phyloP scores from a whole-genome alignment of 441 rosid genomes.

The Heliophila coronopifolia region DNA sequence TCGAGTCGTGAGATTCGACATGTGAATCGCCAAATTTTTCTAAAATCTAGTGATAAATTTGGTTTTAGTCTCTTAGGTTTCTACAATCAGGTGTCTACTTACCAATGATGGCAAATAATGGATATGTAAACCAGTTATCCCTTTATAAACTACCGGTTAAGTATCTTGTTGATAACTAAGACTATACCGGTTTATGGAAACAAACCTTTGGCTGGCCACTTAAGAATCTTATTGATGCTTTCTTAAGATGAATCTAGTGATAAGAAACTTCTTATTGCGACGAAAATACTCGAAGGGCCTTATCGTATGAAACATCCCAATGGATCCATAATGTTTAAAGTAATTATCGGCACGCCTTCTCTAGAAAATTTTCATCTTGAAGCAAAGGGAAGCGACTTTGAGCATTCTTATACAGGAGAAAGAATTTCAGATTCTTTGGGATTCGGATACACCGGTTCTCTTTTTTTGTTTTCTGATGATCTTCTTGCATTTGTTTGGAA shows the following conservation, averaged over 20 bases:
- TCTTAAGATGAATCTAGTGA: constrained; percentile 57
- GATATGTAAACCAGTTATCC: constrained; percentile 60
- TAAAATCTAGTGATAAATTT: constrained; percentile 51
- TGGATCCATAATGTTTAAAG: constrained; percentile 76
- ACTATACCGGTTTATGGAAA: constrained; percentile 80
- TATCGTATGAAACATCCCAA: constrained; percentile 77
- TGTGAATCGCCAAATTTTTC: constrained; percentile 48
- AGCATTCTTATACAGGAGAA: constrained; percentile 52
- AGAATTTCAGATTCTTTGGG: no score
- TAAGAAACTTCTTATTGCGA: constrained; percentile 51
- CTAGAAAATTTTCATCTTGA: constrained; percentile 60
- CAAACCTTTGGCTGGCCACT: constrained; percentile 90
- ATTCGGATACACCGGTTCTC: no score
- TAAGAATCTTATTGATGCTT: constrained; percentile 62
- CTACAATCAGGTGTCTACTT: constrained; percentile 48
- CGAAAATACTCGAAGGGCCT: constrained; percentile 82
- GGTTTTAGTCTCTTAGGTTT: constrained; percentile 58
- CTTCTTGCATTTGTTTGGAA: no score
- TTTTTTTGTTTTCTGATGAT: no score
- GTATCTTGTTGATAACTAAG: constrained; percentile 45
- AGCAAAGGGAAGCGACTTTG: constrained; percentile 41
- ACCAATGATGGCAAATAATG: constrained; percentile 87
- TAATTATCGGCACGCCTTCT: constrained; percentile 59
- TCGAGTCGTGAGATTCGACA: constrained; percentile 44
- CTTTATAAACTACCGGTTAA: constrained; percentile 62